Base-by-base conservation (phyloP, 139 green algal species). In the Coccomyxa sp. region DNA sequence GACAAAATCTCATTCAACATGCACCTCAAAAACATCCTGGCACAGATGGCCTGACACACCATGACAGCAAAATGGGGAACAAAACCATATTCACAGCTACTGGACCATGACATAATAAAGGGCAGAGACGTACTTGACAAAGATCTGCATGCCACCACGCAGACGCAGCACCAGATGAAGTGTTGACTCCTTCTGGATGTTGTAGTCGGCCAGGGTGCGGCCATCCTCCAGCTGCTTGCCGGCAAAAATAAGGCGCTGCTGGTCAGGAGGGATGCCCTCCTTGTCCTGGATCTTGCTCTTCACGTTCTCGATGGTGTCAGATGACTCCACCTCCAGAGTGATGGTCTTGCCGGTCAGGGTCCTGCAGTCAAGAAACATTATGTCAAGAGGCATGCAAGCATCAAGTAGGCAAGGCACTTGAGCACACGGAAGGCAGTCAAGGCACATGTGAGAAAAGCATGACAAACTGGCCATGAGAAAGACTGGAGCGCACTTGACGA, bases 141-240 rank as follows among this genome's bases (percentile, higher is more conserved):
- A 86, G 80, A 92, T 89, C 76, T 90, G 88, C 91, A 90, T 92
- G 85, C 87, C 91, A 74, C 91, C 93, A 58, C 91, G 87, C 67
- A 96, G 90, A 58, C 92, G 92, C 80, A 96, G 92, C 88, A 97
- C 94, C 84, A 97, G 85, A 82, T 97, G 94, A 67, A 97, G 86
- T 0, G 94, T 97, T 58, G 83, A 92, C 90, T 98, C 93, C 91
- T 96, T 96, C 91, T 96, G 93, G 89, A 98, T 96, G 93, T 96
- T 98, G 91, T 97, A 98, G 87, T 98, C 95, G 1, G 95, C 93
- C 74, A 98, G 89, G 0, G 95, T 98, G 81, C 94, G 91, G 59
- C 95, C 95, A 79, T 98, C 95, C 90, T 98, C 94, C 81, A 98
- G 93, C 94, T 98, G 95, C 93, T 98, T 98, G 89, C 95, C 95